Percentiles rank a stretch among this genome's conserved stretches.
Evolutionary conservation across 2,329 filamentous ascomycete genomes (phyloP).

Genomic region (Exserohilum rostratum): DNA sequence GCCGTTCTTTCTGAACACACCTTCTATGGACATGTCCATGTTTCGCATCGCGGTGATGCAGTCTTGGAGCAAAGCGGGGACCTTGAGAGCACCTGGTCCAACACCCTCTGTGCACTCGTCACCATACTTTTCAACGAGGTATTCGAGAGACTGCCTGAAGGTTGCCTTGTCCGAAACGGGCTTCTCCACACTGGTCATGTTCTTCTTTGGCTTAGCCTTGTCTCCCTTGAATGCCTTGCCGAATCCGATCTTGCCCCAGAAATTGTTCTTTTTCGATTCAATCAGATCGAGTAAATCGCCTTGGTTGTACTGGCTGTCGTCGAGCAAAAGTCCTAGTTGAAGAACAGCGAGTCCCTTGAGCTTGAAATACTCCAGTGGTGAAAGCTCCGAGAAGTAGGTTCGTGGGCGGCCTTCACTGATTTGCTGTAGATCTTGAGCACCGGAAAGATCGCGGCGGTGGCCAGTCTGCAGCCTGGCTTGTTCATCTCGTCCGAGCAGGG

Average conservation of each 20-base stretch:
- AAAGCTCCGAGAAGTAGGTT: slow-evolving; percentile 94
- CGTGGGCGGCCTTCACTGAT: slow-evolving; percentile 64
- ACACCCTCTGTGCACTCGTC: slow-evolving; percentile 98
- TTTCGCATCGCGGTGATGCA: slow-evolving; percentile 93
- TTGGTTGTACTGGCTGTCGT: slow-evolving; percentile 88
- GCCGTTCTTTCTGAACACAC: slow-evolving; percentile 98
- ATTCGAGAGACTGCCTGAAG: slow-evolving; percentile 87
- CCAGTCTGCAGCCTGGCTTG: slow-evolving; percentile 72
- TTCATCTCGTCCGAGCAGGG: slow-evolving; percentile 66
- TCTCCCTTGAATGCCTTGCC: slow-evolving; percentile 69
- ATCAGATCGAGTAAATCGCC: slow-evolving; percentile 93
- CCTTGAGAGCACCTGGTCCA: slow-evolving; percentile 85
- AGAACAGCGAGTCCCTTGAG: slow-evolving; percentile 93
- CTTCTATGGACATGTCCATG: slow-evolving; percentile 98
- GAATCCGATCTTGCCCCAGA: slow-evolving; percentile 98
- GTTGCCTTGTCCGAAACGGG: slow-evolving; percentile 70
- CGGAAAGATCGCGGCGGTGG: slow-evolving; percentile 70
- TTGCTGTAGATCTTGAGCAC: slow-evolving; percentile 57
- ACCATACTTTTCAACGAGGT: slow-evolving; percentile 89
- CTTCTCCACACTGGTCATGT: slow-evolving; percentile 58
- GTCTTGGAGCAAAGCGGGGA: slow-evolving; percentile 95
- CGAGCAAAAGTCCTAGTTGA: slow-evolving; percentile 90
- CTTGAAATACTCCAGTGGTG: slow-evolving; percentile 95
- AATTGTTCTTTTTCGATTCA: slow-evolving; percentile 88
- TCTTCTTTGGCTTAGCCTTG: slow-evolving; percentile 76